phyloP scores from a whole-genome alignment of 768 basidiomycete species.

The Tulasnella sp. region DNA sequence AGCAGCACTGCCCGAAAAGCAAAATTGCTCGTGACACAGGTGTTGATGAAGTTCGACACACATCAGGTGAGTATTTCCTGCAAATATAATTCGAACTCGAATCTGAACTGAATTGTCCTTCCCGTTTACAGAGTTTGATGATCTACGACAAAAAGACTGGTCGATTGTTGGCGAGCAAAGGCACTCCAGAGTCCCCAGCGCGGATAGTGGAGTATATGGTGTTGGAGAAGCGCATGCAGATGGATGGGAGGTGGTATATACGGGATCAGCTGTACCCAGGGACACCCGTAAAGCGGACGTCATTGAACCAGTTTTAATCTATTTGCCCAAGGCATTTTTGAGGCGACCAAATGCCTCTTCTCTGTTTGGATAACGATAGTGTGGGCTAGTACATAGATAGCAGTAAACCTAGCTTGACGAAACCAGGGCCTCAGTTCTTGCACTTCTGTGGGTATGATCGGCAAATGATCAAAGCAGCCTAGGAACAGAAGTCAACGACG shows the following conservation, averaged over 20 bases:
- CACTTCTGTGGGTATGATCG: no score
- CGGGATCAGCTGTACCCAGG: constrained; percentile 11
- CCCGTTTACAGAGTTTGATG: constrained; percentile 3
- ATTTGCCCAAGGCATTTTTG: no score
- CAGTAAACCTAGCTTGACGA: no score
- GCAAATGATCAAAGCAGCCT: no score
- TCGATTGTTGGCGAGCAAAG: neutral
- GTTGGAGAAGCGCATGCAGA: constrained; percentile 12
- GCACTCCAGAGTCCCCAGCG: constrained; percentile 3
- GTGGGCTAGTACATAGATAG: no score
- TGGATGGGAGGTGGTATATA: constrained; percentile 6
- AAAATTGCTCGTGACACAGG: constrained; percentile 12
- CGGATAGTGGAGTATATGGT: constrained; percentile 15
- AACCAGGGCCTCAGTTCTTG: no score
- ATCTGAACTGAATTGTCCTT: no score
- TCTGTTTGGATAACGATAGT: no score
- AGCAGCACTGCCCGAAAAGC: neutral
- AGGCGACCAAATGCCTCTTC: no score
- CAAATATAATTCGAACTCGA: neutral
- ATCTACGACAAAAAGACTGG: constrained; percentile 15
- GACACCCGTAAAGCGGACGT: neutral
- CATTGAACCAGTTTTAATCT: neutral
- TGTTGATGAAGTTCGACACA: constrained; percentile 16
- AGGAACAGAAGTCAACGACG: no score
- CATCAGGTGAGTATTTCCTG: constrained; percentile 6